Base-by-base conservation (phyloP, 169 alveolate genomes). In the Plasmodium sp. region DNA sequence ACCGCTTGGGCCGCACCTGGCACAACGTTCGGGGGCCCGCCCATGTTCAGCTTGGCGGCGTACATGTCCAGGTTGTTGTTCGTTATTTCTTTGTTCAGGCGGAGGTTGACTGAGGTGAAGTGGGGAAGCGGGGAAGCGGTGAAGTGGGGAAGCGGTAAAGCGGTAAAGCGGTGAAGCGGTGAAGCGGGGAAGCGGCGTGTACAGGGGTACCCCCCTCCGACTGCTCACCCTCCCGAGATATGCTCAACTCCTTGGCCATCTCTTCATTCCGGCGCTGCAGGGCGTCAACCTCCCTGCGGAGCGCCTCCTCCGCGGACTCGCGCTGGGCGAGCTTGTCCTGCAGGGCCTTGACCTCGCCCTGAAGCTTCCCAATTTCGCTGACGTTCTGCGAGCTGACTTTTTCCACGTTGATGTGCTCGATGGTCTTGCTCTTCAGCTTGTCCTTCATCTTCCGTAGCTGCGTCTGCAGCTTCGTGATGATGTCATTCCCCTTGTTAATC, bases 401-500 rank as follows among this genome's bases (percentile, higher is more conserved):
- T 72, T 90, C 91, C 33, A 90, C 14, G 58, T 80, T 80, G 4
- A 14, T 81, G 67, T 90, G 83, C 48, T 90, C 94, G 5, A 58
- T 31, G 16, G 91, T 80, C 82, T 90, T 90, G 36, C 39, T 41
- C 67, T 90, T 90, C 51, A 90, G 51, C 33, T 90, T 90, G 51
- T 90, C 94, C 51, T 90, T 90, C 83, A 90, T 90, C 36, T 90
- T 90, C 18, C 82, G 81, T 56, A 90, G 22, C 74, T 90, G 94
- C n/a, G 31, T 80, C 72, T 90, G 94, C 45, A 90, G 54, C 54
- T 90, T 90, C n/a, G 94, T 90, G 43, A 90, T 90, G 48, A 90
- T 90, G 82, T 90, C 94, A 90, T 90, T 90, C 5, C 94, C 94
- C 74, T 90, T 90, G 77, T 90, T 90, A 14, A 90, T 90, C 54